Evolutionary conservation across 2,329 filamentous ascomycete species (phyloP), one percentile per base, ranked within the genome.

Genomic region (Hypomyces rosellus): DNA sequence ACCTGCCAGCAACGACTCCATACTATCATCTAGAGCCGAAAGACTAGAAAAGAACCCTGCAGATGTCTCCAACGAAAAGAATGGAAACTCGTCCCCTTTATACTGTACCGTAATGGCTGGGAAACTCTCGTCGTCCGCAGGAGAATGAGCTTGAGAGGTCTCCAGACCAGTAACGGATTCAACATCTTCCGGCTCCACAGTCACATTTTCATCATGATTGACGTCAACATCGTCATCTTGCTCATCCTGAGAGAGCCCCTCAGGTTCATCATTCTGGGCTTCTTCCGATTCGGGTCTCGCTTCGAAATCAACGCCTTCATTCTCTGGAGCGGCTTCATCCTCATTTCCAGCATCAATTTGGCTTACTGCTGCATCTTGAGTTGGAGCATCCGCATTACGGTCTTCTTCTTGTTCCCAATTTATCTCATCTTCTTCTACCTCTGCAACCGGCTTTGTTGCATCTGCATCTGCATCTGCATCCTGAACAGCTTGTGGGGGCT

Each of bases 1-100:
- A 5, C 67, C 68, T 15, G 65, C 61, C 45, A 80, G 58, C 11
- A 80, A 64, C 7, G 66, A 63, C 15, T 73, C 70, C 45, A 80
- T 68, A 2, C 69, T 70, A 11, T 68, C 65, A 37, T 75, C 69
- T 15, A 78, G 57, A 3, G 72, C 63, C 13, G 67, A 67, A 1
- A 61, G 54, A 36, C 73, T 68, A 7, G 73, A 66, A 37, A 79
- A 74, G 54, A 78, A 80, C 8, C 73, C 59, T 42, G 71, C 63
- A 15, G 65, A 54, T 18, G 34, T 44, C 6, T 58, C 54, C 12
- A 54, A 46, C 2, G 69, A 70, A 49, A 74, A 70, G 34, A 72
- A 60, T 3, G 72, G 71, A 47, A 69, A 74, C 45, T 73, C 68
- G 14, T 72, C 67, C 34, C 69, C 71, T 48, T 68, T 71, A 52